These are phyloP conservation scores for Triticum timopheevii DNA, from an alignment of 176 grass and related monocot genomes.

Conservation along the genomic window DNA sequence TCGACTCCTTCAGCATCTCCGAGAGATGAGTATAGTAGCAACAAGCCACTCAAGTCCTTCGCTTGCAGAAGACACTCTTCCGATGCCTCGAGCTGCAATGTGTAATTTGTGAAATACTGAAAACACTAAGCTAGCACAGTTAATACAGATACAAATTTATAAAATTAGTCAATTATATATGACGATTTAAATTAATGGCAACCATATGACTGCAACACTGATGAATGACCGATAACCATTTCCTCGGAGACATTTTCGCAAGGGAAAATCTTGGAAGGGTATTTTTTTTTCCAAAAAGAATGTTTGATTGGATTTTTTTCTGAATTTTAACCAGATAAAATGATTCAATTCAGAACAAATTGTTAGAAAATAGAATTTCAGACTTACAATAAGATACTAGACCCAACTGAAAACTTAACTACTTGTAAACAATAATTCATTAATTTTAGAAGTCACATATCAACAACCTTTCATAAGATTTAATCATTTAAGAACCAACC, in stretches of 20 bases:
- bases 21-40: constrained; percentile 90
- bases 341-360: background rate
- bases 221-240: background rate
- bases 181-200: background rate
- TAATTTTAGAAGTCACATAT: background rate
- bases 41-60: constrained; percentile 88
- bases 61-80: constrained; percentile 93
- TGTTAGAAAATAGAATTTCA: constrained; percentile 3
- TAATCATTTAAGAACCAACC: constrained; percentile 45
- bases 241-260: background rate
- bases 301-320: background rate
- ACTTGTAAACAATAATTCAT: background rate
- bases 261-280: background rate
- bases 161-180: background rate
- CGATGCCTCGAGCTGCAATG: constrained; percentile 74
- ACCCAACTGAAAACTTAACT: background rate
- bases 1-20: constrained; percentile 86
- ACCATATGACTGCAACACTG: background rate
- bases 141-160: background rate
- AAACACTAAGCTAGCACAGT: background rate
- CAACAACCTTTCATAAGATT: background rate
- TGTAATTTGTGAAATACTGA: constrained; percentile 30
- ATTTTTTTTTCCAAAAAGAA: background rate
- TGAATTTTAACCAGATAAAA: constrained; percentile 7
- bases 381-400: background rate